phyloP scores from a whole-genome alignment of 306 rosid species.

The Gastrolobium bilobum region DNA sequence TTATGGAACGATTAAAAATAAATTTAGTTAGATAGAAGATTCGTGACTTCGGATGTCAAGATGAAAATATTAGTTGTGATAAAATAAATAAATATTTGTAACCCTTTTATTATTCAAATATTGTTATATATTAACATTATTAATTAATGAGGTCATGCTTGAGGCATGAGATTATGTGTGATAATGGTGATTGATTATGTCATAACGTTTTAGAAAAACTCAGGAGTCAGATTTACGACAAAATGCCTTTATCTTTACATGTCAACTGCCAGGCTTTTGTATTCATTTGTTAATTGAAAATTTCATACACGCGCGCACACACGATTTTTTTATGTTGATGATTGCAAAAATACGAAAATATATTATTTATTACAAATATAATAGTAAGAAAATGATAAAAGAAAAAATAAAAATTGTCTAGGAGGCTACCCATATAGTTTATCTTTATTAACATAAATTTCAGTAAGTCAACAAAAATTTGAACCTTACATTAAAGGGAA shows the following conservation, averaged over 20 bases:
- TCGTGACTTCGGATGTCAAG: no score
- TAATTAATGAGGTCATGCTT: slow-evolving; percentile 13
- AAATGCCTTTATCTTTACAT: slow-evolving; percentile 36
- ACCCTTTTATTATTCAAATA: background rate
- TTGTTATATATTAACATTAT: background rate
- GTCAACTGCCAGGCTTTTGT: slow-evolving; percentile 39
- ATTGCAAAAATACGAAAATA: no score
- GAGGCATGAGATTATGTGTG: slow-evolving; percentile 14
- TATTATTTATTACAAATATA: no score
- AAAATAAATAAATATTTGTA: background rate
- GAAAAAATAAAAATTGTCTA: no score
- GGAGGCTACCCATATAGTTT: no score
- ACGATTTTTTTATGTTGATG: no score
- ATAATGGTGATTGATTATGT: background rate
- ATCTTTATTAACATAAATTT: no score
- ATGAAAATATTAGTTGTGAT: no score
- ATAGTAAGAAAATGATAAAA: no score
- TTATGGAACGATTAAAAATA: background rate
- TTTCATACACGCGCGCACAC: background rate
- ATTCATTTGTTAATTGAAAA: slow-evolving; percentile 2
- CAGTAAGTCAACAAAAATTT: no score
- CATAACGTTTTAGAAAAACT: background rate
- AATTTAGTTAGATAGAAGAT: no score
- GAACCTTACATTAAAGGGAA: no score
- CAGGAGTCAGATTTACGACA: background rate